These are phyloP conservation scores for Venturia asperata DNA, from an alignment of 2,329 filamentous ascomycete genomes.

Conservation along the genomic window DNA sequence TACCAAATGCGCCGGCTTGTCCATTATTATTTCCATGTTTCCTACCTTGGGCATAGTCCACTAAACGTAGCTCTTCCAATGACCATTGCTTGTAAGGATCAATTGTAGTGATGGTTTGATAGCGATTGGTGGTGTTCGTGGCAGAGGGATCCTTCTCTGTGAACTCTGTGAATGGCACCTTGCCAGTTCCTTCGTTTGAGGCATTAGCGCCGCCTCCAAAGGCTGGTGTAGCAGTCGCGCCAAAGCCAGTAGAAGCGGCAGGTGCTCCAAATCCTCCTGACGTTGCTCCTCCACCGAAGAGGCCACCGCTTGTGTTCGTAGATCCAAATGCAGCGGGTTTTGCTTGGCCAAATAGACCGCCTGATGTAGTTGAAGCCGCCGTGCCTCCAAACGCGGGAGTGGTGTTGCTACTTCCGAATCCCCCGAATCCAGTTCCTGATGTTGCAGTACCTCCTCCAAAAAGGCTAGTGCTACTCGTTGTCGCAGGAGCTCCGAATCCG, in stretches of 20 bases:
- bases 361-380: conserved; percentile 28
- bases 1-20: conserved; percentile 74
- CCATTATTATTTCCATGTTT: conserved; percentile 76
- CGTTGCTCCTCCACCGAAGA: conserved; percentile 36
- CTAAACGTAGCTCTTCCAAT: conserved; percentile 59
- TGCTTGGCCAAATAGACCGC: conserved; percentile 36
- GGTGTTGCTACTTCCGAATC: conserved; percentile 18
- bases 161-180: conserved; percentile 57
- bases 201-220: conserved; percentile 39
- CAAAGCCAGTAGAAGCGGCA: conserved; percentile 31
- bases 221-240: conserved; percentile 31
- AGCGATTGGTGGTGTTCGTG: conserved; percentile 53
- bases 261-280: conserved; percentile 23
- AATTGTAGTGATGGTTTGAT: conserved; percentile 73
- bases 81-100: conserved; percentile 83
- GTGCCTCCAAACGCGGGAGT: conserved; percentile 30
- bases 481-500: conserved; percentile 20
- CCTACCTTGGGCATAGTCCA: conserved; percentile 82
- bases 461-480: conserved; percentile 24
- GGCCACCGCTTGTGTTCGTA: conserved; percentile 28
- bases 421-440: conserved; percentile 27
- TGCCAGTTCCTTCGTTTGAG: conserved; percentile 56
- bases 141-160: conserved; percentile 64
- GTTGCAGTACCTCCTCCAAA: conserved; percentile 25
- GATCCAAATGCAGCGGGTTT: conserved; percentile 50